A percentile compares a stretch with the other conserved stretches of the same genome.
These are phyloP conservation scores for Mycena filopes DNA, from an alignment of 768 basidiomycete species.

Conservation along the genomic window DNA sequence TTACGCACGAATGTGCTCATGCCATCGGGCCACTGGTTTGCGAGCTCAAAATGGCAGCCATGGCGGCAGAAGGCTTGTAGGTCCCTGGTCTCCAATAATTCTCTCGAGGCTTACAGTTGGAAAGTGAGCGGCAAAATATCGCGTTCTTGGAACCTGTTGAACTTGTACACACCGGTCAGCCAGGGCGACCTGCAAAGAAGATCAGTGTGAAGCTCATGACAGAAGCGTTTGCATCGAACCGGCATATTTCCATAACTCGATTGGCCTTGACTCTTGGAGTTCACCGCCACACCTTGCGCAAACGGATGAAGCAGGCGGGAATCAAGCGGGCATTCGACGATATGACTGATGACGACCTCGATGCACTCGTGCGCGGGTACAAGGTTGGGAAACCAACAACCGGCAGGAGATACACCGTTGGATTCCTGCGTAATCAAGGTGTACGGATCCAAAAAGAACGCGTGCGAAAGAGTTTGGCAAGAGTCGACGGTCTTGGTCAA, in stretches of 20 bases:
- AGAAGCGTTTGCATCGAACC: constrained; percentile 21
- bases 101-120: not conserved
- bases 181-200: constrained; percentile 28
- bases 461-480: constrained; percentile 27
- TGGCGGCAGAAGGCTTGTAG: constrained; percentile 13
- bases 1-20: constrained; percentile 20
- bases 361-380: constrained; percentile 15
- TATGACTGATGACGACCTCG: constrained; percentile 17
- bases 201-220: constrained; percentile 18
- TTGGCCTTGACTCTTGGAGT: not conserved
- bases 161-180: constrained; percentile 1
- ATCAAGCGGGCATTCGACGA: not conserved
- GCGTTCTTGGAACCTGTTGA: constrained; percentile 5
- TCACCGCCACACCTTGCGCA: not conserved
- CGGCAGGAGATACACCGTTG: constrained; percentile 37
- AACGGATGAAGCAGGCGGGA: constrained; percentile 8
- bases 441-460: constrained; percentile 35
- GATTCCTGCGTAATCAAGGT: constrained; percentile 33
- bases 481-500: constrained; percentile 39
- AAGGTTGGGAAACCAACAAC: constrained; percentile 33
- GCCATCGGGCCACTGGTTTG: constrained; percentile 22
- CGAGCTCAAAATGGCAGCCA: constrained; percentile 4
- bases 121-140: constrained; percentile 7
- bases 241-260: constrained; percentile 16
- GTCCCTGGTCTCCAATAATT: not conserved